Percentiles rank a stretch among this genome's conserved stretches.
Conservation (phyloP, 768 basidiomycete species). For the Psilocybe sp. region DNA sequence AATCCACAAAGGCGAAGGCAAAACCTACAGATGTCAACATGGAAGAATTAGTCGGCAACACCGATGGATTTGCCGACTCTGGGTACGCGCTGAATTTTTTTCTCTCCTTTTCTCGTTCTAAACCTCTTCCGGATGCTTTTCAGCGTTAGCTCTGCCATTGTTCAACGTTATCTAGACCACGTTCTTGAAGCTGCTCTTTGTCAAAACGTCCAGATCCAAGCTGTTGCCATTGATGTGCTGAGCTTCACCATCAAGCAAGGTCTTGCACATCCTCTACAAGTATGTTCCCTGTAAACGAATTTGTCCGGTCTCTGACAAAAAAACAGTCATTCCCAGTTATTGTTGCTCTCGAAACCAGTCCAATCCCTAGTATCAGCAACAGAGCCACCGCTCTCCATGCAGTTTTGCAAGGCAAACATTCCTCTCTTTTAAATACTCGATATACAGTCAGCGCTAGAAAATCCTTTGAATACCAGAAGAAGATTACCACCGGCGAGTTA, state of each 20-base stretch:
- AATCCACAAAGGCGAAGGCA: conserved; percentile 41
- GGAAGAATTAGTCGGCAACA: conserved; percentile 93
- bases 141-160: conserved; percentile 91
- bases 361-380: conserved; percentile 53
- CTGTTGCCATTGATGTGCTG: conserved; percentile 85
- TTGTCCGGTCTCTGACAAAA: background rate
- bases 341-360: conserved; percentile 89
- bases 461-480: conserved; percentile 83
- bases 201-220: conserved; percentile 65
- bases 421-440: conserved; percentile 83
- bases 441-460: conserved; percentile 77
- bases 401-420: conserved; percentile 84
- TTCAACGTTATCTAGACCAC: conserved; percentile 85
- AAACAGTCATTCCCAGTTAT: conserved; percentile 85
- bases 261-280: conserved; percentile 90
- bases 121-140: background rate
- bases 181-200: conserved; percentile 84
- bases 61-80: conserved; percentile 94
- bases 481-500: conserved; percentile 41
- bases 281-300: conserved; percentile 23
- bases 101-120: background rate
- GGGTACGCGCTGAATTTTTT: conserved; percentile 55
- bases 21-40: conserved; percentile 68
- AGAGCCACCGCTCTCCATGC: conserved; percentile 81
- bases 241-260: conserved; percentile 95